phyloP scores from a whole-genome alignment of 164 flowering plant species.

The Annona cherimola region DNA sequence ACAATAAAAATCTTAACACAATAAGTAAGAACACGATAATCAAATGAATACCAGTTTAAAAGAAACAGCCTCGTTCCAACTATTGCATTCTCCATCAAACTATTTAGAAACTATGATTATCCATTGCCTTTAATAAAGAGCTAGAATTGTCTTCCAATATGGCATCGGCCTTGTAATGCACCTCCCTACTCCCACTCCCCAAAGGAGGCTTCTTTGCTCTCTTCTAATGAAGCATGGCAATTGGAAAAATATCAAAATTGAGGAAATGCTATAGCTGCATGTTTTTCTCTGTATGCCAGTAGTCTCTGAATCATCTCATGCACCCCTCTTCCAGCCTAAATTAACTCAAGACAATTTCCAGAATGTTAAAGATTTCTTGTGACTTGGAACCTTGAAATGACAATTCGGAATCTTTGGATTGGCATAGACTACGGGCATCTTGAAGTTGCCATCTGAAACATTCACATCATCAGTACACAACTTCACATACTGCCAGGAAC shows the following conservation, averaged over 20 bases:
- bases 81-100: not conserved
- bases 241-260: not conserved
- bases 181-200: not conserved
- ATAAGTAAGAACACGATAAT: not conserved
- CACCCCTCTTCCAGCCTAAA: not conserved
- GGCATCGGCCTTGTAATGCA: not conserved
- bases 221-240: not conserved
- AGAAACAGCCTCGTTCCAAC: not conserved
- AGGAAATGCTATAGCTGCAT: not conserved
- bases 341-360: not conserved
- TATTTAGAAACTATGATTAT: not conserved
- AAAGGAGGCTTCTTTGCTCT: not conserved
- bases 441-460: not conserved
- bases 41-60: not conserved
- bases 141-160: not conserved
- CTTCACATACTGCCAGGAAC: not conserved
- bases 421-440: not conserved
- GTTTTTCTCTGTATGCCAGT: not conserved
- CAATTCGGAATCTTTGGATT: not conserved
- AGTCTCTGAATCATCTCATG: not conserved
- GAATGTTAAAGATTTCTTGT: not conserved
- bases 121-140: not conserved
- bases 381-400: not conserved
- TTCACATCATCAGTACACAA: not conserved
- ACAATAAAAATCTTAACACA: too few relatives aligned